Conservation (phyloP, 1,139 yeast genomes). For the Yamadazyma songkhlaensis region DNA sequence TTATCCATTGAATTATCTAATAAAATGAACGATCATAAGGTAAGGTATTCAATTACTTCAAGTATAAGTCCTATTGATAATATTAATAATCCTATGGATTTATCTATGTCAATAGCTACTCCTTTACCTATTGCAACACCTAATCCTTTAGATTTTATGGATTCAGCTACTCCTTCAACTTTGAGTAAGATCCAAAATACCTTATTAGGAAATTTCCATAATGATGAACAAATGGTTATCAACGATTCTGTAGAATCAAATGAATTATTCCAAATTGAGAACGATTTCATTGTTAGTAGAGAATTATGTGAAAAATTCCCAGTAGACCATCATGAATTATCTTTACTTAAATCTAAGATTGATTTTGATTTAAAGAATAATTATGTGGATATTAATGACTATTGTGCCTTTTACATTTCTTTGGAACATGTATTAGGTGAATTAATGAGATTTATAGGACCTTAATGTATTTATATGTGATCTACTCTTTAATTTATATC, state of each 20-base stretch:
- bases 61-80: constrained; percentile 3
- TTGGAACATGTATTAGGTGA: constrained; percentile 42
- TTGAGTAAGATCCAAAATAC: constrained; percentile 5
- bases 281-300: constrained; percentile 12
- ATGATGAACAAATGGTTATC: constrained; percentile 7
- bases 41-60: constrained; percentile 4
- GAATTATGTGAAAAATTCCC: constrained; percentile 8
- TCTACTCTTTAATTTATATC: too few relatives aligned
- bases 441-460: constrained; percentile 34
- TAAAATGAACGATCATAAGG: constrained; percentile 12
- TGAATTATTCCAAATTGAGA: constrained; percentile 13
- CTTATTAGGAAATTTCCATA: constrained; percentile 6
- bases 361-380: constrained; percentile 43
- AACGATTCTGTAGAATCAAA: constrained; percentile 12
- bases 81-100: not conserved
- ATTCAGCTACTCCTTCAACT: constrained; percentile 5
- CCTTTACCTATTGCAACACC: constrained; percentile 6
- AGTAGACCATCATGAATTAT: constrained; percentile 22
- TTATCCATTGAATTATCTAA: constrained; percentile 13
- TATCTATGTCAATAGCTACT: constrained; percentile 6
- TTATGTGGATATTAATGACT: constrained; percentile 45
- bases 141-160: constrained; percentile 7
- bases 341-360: constrained; percentile 37
- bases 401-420: constrained; percentile 44
- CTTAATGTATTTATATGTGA: constrained; percentile 2